These are phyloP conservation scores for Scenedesmus sp. DNA, from an alignment of 163 green algal genomes.

Conservation along the genomic window DNA sequence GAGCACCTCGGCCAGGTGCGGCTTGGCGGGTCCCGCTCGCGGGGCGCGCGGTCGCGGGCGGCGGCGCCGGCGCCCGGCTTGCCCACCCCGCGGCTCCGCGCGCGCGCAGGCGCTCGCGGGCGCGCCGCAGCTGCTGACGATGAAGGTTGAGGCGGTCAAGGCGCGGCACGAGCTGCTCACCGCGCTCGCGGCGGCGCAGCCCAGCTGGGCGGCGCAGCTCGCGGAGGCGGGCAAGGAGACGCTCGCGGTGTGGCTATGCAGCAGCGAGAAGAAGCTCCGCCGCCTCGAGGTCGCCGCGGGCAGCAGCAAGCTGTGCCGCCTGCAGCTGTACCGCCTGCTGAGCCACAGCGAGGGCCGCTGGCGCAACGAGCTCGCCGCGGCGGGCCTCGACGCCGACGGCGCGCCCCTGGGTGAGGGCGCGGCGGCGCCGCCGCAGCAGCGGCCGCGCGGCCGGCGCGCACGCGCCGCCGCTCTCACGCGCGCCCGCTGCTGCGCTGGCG, in stretches of 20 bases:
- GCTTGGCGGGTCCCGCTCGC: too few relatives aligned
- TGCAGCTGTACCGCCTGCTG: constrained; percentile 39
- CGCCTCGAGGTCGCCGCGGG: constrained; percentile 24
- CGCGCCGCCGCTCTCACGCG: too few relatives aligned
- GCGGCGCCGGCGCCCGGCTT: too few relatives aligned
- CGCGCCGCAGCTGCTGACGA: constrained; percentile 46
- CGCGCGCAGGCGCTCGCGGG: constrained; percentile 9
- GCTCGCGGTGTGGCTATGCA: constrained; percentile 43
- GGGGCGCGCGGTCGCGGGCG: too few relatives aligned
- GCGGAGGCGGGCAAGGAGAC: constrained; percentile 22
- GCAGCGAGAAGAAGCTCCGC: constrained; percentile 50
- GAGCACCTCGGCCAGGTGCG: constrained; percentile 11
- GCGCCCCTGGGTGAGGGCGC: neutral
- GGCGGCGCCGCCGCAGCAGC: neutral
- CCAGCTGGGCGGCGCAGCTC: constrained; percentile 20
- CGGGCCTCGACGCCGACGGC: constrained; percentile 11
- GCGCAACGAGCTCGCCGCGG: constrained; percentile 11
- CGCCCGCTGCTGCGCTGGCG: too few relatives aligned
- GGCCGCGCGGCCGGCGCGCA: neutral
- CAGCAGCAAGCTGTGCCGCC: neutral
- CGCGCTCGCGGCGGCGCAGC: constrained; percentile 18
- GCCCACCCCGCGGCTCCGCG: too few relatives aligned
- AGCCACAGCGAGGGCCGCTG: constrained; percentile 38
- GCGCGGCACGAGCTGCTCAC: constrained; percentile 34
- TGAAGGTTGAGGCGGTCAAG: constrained; percentile 28